Evolutionary conservation across 805 yeast species (phyloP), one percentile per base, ranked within the genome.

Genomic region (Zygosaccharomyces gambellarensis): DNA sequence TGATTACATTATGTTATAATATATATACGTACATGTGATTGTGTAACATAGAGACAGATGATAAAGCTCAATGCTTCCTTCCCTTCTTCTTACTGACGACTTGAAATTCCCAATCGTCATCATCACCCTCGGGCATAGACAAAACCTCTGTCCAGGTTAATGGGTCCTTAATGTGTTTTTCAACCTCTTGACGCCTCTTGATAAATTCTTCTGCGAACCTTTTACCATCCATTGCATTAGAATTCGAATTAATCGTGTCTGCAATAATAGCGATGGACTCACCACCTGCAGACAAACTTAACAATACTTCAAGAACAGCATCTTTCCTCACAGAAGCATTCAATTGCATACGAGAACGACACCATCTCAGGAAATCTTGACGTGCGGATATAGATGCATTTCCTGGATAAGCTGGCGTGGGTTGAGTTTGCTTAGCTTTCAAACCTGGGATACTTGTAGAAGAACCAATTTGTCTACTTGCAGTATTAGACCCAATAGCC

Each of bases 221-320:
- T 64, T 96, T 82, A 22, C 98, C 98, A 66, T 94, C 97, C 86
- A 92, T 83, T 1, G 90, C 85, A 2, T 90, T 79, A 36, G 95
- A 85, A 52, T 89, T 86, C 23, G 94, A 82, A 71, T 89, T 90
- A 50, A 92, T 82, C 10, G 97, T 88, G 62, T 92, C 99, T 1
- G 96, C 85, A 63, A 92, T 90, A 64, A 92, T 87, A 65, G 84
- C 96, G 43, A 77, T 74, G 0, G 95, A 81, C 57, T 89, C 96
- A 5, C 75, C 59, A 36, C 82, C 79, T n/a, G 78, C 69, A 31
- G 97, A 97, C 53, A 92, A 77, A 52, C 89, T 83, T 53, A 90
- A 72, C 59, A 94, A 77, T 63, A 94, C 83, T 48, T 85, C 83
- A 43, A 92, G 72, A 38, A 94, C 81, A 63, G 87, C 96, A 54